phyloP scores from a whole-genome alignment of 805 yeast genomes.

The Pichia heedii region DNA sequence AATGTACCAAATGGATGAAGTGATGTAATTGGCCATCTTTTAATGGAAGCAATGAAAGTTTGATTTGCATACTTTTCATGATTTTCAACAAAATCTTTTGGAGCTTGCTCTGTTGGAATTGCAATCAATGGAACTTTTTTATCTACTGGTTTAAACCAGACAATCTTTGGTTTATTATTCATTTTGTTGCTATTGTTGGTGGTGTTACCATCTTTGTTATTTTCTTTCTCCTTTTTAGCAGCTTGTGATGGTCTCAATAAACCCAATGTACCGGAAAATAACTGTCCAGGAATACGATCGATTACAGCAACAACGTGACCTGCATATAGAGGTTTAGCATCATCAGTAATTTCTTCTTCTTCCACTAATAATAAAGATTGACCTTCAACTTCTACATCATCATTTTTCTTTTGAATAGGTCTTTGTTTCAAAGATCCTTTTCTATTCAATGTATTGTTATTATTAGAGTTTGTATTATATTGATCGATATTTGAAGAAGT shows the following conservation, averaged over 20 bases:
- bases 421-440: constrained; percentile 89
- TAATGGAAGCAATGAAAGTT: constrained; percentile 87
- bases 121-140: constrained; percentile 97
- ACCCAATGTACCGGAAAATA: constrained; percentile 91
- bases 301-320: constrained; percentile 98
- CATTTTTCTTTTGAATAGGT: constrained; percentile 95
- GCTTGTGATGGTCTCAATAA: constrained; percentile 92
- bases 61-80: constrained; percentile 76
- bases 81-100: constrained; percentile 87
- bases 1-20: constrained; percentile 96
- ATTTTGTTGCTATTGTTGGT: constrained; percentile 14
- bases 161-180: constrained; percentile 71
- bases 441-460: constrained; percentile 42
- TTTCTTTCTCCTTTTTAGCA: constrained; percentile 52
- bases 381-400: constrained; percentile 98
- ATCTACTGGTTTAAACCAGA: constrained; percentile 98
- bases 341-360: constrained; percentile 93
- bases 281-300: constrained; percentile 94
- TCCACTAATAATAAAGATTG: constrained; percentile 85
- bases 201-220: constrained; percentile 8
- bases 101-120: constrained; percentile 97
- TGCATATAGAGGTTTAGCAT: constrained; percentile 86
- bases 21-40: constrained; percentile 98
- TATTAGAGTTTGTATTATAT: constrained; percentile 7
- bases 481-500: constrained; percentile 29